A percentile compares a stretch with the other conserved stretches of the same genome.
Conservation (phyloP, 441 rosid species). For the Jatropha multifida region DNA sequence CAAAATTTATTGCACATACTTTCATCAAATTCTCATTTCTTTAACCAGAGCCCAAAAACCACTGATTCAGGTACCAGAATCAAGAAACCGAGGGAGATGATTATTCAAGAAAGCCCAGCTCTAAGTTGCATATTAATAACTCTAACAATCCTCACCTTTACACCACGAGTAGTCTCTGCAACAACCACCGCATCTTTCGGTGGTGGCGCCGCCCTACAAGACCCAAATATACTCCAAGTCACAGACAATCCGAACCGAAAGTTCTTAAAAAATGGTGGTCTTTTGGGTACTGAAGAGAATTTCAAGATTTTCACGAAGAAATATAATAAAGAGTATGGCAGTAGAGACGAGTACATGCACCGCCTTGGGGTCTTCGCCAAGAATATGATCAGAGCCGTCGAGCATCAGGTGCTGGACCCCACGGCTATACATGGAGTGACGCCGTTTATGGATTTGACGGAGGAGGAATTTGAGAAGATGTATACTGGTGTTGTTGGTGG, state of each 20-base stretch:
- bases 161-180: not conserved
- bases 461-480: slow-evolving; percentile 66
- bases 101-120: slow-evolving; percentile 12
- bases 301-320: slow-evolving; percentile 55
- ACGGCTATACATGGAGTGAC: slow-evolving; percentile 76
- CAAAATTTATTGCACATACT: not conserved
- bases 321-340: slow-evolving; percentile 54
- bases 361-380: slow-evolving; percentile 65
- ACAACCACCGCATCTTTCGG: slow-evolving; percentile 5
- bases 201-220: not conserved
- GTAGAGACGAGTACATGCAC: slow-evolving; percentile 61
- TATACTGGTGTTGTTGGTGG: slow-evolving; percentile 48
- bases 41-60: not conserved
- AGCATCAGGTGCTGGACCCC: slow-evolving; percentile 77
- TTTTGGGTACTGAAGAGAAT: slow-evolving; percentile 47
- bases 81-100: slow-evolving; percentile 1
- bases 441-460: slow-evolving; percentile 71
- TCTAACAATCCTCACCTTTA: slow-evolving; percentile 6
- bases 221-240: slow-evolving; percentile 51
- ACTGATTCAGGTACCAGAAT: not conserved
- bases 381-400: slow-evolving; percentile 68
- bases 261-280: slow-evolving; percentile 7
- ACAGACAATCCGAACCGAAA: slow-evolving; percentile 34
- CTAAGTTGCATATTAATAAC: not conserved
- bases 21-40: not conserved